Evolutionary conservation across 2,329 filamentous ascomycete genomes (phyloP).

Genomic region (Colletotrichum sp.): DNA sequence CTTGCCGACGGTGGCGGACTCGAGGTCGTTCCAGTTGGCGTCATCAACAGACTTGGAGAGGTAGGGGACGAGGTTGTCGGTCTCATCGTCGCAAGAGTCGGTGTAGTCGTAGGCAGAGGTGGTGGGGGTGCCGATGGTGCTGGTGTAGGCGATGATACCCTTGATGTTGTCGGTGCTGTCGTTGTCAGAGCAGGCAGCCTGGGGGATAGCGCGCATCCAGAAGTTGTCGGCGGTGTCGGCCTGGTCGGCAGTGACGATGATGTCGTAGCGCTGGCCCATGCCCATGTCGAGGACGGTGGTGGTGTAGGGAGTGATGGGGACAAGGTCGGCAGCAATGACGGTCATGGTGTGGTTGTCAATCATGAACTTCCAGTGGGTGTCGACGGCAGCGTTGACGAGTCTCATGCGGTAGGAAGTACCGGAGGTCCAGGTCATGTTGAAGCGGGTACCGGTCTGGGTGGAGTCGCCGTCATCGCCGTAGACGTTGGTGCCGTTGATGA

Average conservation of each 20-base stretch:
- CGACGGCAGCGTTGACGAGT: conserved; percentile 51
- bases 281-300: conserved; percentile 53
- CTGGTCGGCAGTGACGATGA: conserved; percentile 49
- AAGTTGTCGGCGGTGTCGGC: conserved; percentile 43
- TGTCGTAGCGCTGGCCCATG: conserved; percentile 53
- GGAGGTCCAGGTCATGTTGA: conserved; percentile 41
- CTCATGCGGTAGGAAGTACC: conserved; percentile 52
- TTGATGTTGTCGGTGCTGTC: conserved; percentile 46
- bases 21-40: conserved; percentile 31
- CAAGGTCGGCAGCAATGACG: conserved; percentile 62
- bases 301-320: conserved; percentile 62
- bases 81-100: conserved; percentile 40
- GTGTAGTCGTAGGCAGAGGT: conserved; percentile 20
- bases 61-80: conserved; percentile 42
- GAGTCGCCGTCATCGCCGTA: conserved; percentile 33
- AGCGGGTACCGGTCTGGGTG: conserved; percentile 52
- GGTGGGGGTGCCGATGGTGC: conserved; percentile 16
- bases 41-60: conserved; percentile 25
- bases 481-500: conserved; percentile 48
- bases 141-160: conserved; percentile 53
- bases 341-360: conserved; percentile 62
- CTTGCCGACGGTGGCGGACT: conserved; percentile 29
- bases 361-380: conserved; percentile 51
- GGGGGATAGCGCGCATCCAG: conserved; percentile 54
- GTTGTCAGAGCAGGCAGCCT: conserved; percentile 45